Base-by-base conservation (phyloP, 805 yeast species). In the Metschnikowia picachoensis region DNA sequence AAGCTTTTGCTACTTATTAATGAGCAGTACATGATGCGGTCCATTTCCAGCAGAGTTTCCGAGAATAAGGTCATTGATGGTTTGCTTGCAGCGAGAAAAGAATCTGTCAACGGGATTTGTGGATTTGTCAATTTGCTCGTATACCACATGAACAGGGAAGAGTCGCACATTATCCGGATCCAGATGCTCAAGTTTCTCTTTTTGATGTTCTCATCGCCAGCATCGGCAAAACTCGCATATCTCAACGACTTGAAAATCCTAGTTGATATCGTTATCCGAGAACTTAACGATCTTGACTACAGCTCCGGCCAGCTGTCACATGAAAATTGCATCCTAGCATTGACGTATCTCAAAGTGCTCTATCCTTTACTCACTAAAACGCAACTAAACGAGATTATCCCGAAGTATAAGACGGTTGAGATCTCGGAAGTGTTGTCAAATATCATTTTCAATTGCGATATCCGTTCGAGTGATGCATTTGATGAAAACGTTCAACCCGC, bases 231-330 rank as follows among this genome's bases (percentile, higher is more conserved):
- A 48, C 73, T 83, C 56, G 79, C 89, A 40, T 91, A 91, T 60
- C 71, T 87, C 50, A 91, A 91, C 57, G 98, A 91, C 61, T 66
- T 91, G 48, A 83, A 85, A 56, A 95, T 91, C 7, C 75, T 91
- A 46, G 82, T 86, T 12, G 96, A 89, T 58, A 90, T 91, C 9
- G 72, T 91, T 43, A 73, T 91, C 1, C 70, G 98, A 43, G 96
- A 91, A 60, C 70, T 92, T 44, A 77, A 78, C 53, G 82, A 91
- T 57, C 64, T 88, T 35, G 78, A 90, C 17, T 72, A 65, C 43
- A 76, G 73, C 11, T 42, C 49, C 10, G 48, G 39, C 6, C 78
- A 79, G 33, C 84, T 76, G 47, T 66, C 76, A 9, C 65, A 82
- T 35, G 79, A 87, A 44, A 83, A 83, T 58, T 80, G 89, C 10